Base-by-base conservation (phyloP, 805 yeast species). In the Metschnikowia matae region DNA sequence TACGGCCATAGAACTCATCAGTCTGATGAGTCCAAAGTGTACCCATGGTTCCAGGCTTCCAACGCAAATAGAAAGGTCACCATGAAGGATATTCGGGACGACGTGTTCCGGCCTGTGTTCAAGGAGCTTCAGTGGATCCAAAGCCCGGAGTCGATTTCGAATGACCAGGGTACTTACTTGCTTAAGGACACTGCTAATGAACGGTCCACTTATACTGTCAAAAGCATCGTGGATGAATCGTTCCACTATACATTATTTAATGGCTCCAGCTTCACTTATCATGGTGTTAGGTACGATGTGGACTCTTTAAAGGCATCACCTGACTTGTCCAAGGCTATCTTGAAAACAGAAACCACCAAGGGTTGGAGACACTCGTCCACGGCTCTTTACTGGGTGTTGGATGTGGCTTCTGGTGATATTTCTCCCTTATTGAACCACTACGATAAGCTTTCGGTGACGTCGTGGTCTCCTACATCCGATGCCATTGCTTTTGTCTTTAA, bases 391-490 rank as follows among this genome's bases (percentile, higher is more conserved):
- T 58, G 61, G 61, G 52, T 54, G 2, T 46, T 58, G n/a, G 58
- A 56, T 21, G 61, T 58, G 38, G 38, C 39, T 3, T 33, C 52
- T 0, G 50, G 54, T 32, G 48, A 44, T n/a, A 54, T 56, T 29
- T 39, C 44, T 38, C 60, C 61, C 15, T 34, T 58, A 20, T 35
- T 40, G 44, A 48, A 51, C 26, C 33, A 47, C 7, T 33, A 48
- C 33, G 53, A 52, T n/a, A 56, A 53, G 46, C 34, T 58, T 15
- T 54, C 60, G 14, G 58, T 53, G 33, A 87, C 89, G 0, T 63
- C 72, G 46, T 89, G 94, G 86, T 79, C 94, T 3, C 95, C 97
- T 33, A 75, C 79, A 20, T 89, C 95, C 0, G 62, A 68, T 6
- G 69, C 76, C 40, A 66, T 89, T 46, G 85, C 92, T 0, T 88